These are phyloP conservation scores for Poronia punctata DNA, from an alignment of 495 filamentous ascomycete species.

Conservation along the genomic window DNA sequence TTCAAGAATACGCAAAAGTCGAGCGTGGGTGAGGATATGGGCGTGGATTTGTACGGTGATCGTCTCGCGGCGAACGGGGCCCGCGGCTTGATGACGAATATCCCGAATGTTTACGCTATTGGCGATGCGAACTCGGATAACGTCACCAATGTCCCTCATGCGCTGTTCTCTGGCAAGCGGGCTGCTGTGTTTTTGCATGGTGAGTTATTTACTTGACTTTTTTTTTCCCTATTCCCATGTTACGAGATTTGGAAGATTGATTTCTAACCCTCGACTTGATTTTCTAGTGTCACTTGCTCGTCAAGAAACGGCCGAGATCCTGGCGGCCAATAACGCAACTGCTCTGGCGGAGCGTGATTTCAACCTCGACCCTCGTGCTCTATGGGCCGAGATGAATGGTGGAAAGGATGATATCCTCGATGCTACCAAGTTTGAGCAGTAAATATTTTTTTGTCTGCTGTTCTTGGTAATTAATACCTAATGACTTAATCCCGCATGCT, in stretches of 20 bases:
- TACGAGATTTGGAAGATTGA: too few relatives aligned
- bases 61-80: conserved; percentile 38
- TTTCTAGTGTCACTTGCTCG: conserved; percentile 27
- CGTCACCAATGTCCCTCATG: conserved; percentile 53
- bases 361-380: conserved; percentile 16
- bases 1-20: conserved; percentile 41
- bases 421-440: conserved; percentile 21
- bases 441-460: too few relatives aligned
- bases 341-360: conserved; percentile 9
- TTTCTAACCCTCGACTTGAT: too few relatives aligned
- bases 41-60: conserved; percentile 35
- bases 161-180: conserved; percentile 51
- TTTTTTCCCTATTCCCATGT: neutral
- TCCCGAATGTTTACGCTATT: conserved; percentile 46
- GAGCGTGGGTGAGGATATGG: conserved; percentile 29
- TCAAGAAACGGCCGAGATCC: conserved; percentile 12
- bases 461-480: too few relatives aligned
- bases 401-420: conserved; percentile 16
- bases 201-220: conserved; percentile 24
- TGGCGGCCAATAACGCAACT: conserved; percentile 15
- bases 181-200: conserved; percentile 50
- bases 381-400: conserved; percentile 24
- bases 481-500: too few relatives aligned
- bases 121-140: conserved; percentile 53
- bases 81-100: conserved; percentile 35